phyloP scores from a whole-genome alignment of 2,329 filamentous ascomycete species.

The Phialocephala sp. region DNA sequence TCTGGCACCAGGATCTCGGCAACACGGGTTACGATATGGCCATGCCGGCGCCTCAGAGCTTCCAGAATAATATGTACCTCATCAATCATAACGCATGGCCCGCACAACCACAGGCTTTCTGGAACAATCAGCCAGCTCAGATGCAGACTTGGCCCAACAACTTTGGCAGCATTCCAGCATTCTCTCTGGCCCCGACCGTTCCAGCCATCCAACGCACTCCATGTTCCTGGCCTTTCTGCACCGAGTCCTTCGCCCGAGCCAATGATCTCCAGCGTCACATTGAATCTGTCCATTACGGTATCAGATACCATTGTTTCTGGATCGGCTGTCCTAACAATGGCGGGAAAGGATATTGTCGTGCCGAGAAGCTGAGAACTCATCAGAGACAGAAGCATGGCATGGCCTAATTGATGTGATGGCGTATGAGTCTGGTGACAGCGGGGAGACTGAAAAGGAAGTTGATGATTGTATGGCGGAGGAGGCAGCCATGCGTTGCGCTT shows the following conservation, averaged over 20 bases:
- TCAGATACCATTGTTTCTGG: slow-evolving; percentile 27
- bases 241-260: slow-evolving; percentile 24
- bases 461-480: neutral
- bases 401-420: slow-evolving; percentile 10
- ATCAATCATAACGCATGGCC: neutral
- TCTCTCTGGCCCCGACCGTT: neutral
- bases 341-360: slow-evolving; percentile 31
- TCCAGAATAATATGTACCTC: neutral
- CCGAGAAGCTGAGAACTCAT: slow-evolving; percentile 31
- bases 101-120: neutral
- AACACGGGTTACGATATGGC: neutral
- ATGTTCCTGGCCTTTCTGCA: slow-evolving; percentile 18
- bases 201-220: slow-evolving; percentile 10
- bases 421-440: neutral
- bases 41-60: neutral
- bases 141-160: neutral
- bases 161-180: neutral
- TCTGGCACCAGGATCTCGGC: neutral
- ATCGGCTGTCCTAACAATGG: slow-evolving; percentile 25
- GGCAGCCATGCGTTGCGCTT: too few relatives aligned
- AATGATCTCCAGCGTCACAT: slow-evolving; percentile 27
- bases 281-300: slow-evolving; percentile 28
- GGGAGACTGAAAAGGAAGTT: neutral
- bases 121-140: neutral
- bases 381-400: slow-evolving; percentile 30